Evolutionary conservation across 495 filamentous ascomycete species (phyloP), one percentile per base, ranked within the genome.

Genomic region (Penicillium fimorum): DNA sequence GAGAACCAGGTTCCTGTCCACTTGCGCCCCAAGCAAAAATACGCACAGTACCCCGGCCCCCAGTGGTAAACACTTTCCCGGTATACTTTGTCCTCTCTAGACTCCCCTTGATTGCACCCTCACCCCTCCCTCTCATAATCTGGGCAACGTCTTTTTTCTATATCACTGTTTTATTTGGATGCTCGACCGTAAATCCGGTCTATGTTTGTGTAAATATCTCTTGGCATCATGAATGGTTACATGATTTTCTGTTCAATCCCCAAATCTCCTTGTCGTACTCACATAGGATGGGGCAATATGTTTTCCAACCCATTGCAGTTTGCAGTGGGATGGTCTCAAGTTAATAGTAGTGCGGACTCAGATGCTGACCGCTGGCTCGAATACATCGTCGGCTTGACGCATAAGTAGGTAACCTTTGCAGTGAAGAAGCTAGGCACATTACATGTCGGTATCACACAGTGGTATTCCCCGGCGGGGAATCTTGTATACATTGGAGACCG

Each of bases 1-100:
- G 82, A 86, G 66, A 80, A 84, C 70, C 80, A 87, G 64, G 83
- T 78, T 20, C 94, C 91, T 24, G 88, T 97, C 56, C 94, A 97
- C 71, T 79, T 93, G 61, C 82, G 90, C 53, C 82, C 82, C 58
- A 82, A 80, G 74, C 88, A 93, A 76, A 87, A 89, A 65, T 95
- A 87, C 70, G 82, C 90, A 44, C 62, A 70, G 52, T 75, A 66
- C 63, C 68, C 73, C n/a, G 74, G 76, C 35, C 65, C 64, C 45
- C 76, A 79, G 65, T 79, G 64, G 52, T 76, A 73, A 66, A 65
- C 44, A 49, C 35, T 35, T 29, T 42, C 47, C 32, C 41, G 37
- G 49, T 55, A 55, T 25, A 55, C 53, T 52, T 59, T 42, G 51
- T 58, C 32, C 37, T 53, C 33, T 48, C 25, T 58, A 57, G 41